These are phyloP conservation scores for Poa pratensis DNA, from an alignment of 176 grass and related monocot species.

Conservation along the genomic window DNA sequence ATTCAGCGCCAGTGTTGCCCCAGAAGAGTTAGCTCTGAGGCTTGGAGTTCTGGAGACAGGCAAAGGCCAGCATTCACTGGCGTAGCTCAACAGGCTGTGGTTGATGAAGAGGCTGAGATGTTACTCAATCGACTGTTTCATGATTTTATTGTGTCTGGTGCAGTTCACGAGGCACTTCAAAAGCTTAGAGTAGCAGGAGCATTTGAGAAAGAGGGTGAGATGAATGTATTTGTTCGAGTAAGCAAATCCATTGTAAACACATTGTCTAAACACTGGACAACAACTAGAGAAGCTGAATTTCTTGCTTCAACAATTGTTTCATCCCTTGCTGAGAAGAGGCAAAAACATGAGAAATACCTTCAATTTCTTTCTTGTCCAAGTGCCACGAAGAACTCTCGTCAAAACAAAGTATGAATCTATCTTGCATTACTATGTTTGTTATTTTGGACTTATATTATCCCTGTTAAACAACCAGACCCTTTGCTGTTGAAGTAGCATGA, in stretches of 20 bases:
- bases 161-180: slow-evolving; percentile 72
- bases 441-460: slow-evolving; percentile 17
- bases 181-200: slow-evolving; percentile 80
- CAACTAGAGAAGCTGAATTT: slow-evolving; percentile 95
- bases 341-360: slow-evolving; percentile 91
- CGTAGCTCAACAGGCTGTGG: slow-evolving; percentile 57
- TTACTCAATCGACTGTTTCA: slow-evolving; percentile 80
- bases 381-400: slow-evolving; percentile 84
- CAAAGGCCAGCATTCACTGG: slow-evolving; percentile 66
- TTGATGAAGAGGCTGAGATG: slow-evolving; percentile 88
- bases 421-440: slow-evolving; percentile 31
- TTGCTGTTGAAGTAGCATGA: slow-evolving; percentile 13
- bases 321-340: slow-evolving; percentile 84
- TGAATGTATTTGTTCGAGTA: slow-evolving; percentile 79
- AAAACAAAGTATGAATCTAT: slow-evolving; percentile 77
- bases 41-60: slow-evolving; percentile 79
- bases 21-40: slow-evolving; percentile 81
- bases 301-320: slow-evolving; percentile 91
- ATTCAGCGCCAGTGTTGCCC: slow-evolving; percentile 60
- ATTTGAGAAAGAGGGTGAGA: slow-evolving; percentile 96
- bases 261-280: slow-evolving; percentile 98
- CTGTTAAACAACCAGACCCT: neutral
- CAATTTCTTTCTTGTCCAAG: slow-evolving; percentile 88
- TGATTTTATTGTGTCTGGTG: slow-evolving; percentile 80
- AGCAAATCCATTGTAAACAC: slow-evolving; percentile 97